Evolutionary conservation across 495 filamentous ascomycete species (phyloP).

Genomic region (Aspergillus kassunensis): DNA sequence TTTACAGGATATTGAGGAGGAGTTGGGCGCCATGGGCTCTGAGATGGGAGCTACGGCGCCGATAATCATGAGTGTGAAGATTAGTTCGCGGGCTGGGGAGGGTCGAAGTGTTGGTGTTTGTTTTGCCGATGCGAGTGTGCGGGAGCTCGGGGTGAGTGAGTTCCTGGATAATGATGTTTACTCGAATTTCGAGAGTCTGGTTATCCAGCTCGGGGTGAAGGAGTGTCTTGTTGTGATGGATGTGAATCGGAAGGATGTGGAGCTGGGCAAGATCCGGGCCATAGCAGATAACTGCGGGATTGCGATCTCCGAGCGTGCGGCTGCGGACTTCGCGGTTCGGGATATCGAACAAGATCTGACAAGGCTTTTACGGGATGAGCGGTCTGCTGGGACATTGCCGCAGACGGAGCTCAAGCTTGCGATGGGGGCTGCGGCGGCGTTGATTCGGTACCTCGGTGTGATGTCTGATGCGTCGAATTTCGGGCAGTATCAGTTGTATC

Average conservation of each 20-base stretch:
- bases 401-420: slow-evolving; percentile 93
- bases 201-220: slow-evolving; percentile 94
- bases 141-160: slow-evolving; percentile 94
- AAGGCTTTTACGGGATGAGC: slow-evolving; percentile 79
- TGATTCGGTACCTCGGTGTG: slow-evolving; percentile 94
- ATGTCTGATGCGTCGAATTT: slow-evolving; percentile 91
- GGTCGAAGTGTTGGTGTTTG: slow-evolving; percentile 88
- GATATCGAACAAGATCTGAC: slow-evolving; percentile 97
- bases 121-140: slow-evolving; percentile 95
- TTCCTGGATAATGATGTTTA: slow-evolving; percentile 98
- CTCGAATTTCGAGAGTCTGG: slow-evolving; percentile 93
- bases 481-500: slow-evolving; percentile 93
- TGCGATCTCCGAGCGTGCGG: slow-evolving; percentile 73
- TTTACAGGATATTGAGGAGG: slow-evolving; percentile 94
- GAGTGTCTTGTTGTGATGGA: slow-evolving; percentile 85
- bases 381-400: slow-evolving; percentile 69
- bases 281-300: slow-evolving; percentile 92
- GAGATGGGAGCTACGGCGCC: slow-evolving; percentile 78
- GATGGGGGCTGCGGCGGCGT: slow-evolving; percentile 89
- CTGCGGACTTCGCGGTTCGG: slow-evolving; percentile 75
- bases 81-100: slow-evolving; percentile 79
- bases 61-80: slow-evolving; percentile 91
- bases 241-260: slow-evolving; percentile 74
- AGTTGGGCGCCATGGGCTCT: slow-evolving; percentile 61
- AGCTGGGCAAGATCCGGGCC: slow-evolving; percentile 78